A percentile compares a stretch with the other conserved stretches of the same genome.
These are phyloP conservation scores for Monosporascus ibericus DNA, from an alignment of 2,329 filamentous ascomycete genomes.

Conservation along the genomic window DNA sequence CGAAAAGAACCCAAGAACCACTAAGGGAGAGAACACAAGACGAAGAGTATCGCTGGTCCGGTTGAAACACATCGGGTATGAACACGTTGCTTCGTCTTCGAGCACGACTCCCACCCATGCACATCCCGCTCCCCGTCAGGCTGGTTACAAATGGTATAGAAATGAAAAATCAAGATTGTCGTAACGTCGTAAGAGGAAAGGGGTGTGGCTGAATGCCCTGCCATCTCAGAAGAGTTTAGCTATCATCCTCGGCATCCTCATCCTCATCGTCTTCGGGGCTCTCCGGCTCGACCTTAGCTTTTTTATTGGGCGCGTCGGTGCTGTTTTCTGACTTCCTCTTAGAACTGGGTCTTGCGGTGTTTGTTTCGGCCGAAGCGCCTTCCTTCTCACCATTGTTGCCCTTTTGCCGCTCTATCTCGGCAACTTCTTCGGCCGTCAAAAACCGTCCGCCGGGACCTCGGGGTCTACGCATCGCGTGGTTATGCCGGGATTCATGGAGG, in stretches of 20 bases:
- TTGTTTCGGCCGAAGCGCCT: conserved; percentile 24
- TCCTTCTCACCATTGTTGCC: conserved; percentile 33
- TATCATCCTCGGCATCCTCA: conserved; percentile 35
- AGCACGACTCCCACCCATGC: conserved; percentile 23
- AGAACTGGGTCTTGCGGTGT: conserved; percentile 34
- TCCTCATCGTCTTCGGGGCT: conserved; percentile 40
- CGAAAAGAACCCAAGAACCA: conserved; percentile 14
- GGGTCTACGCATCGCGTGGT: conserved; percentile 94
- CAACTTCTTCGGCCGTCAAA: conserved; percentile 92
- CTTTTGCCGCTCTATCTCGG: conserved; percentile 71
- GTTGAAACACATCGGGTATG: conserved; percentile 5
- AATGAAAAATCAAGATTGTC: conserved; percentile 23
- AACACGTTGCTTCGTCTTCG: conserved; percentile 22
- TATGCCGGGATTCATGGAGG: conserved; percentile 93
- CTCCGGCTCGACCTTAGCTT: conserved; percentile 36
- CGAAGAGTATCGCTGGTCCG: conserved; percentile 12
- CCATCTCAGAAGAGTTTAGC: conserved; percentile 23
- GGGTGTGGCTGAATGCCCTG: conserved; percentile 5
- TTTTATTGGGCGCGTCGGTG: conserved; percentile 46
- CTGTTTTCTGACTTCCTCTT: conserved; percentile 57
- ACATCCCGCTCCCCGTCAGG: conserved; percentile 14
- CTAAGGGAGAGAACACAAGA: conserved; percentile 6
- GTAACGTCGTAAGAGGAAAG: conserved; percentile 30
- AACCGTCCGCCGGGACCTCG: conserved; percentile 92
- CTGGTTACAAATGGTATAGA: conserved; percentile 24